These are phyloP conservation scores for Auricularia heimuer DNA, from an alignment of 768 basidiomycete species.

Conservation along the genomic window DNA sequence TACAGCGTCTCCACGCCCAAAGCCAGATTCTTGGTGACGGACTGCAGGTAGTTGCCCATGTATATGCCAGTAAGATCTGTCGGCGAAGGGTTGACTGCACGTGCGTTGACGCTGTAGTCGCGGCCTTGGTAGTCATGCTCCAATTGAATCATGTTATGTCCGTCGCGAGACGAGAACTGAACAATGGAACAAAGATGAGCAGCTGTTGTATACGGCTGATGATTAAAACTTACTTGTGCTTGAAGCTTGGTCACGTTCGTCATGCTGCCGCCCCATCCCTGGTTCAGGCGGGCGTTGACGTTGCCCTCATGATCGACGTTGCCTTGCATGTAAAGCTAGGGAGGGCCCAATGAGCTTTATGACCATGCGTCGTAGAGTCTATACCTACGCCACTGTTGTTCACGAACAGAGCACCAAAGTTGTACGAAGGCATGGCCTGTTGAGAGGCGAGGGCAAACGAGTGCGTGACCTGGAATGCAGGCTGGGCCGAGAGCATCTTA, in stretches of 20 bases:
- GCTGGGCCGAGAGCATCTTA: constrained; percentile 84
- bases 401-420: constrained; percentile 89
- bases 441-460: constrained; percentile 87
- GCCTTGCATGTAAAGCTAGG: constrained; percentile 84
- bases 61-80: constrained; percentile 85
- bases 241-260: constrained; percentile 76
- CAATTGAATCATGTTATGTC: constrained; percentile 84
- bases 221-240: constrained; percentile 53
- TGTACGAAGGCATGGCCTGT: constrained; percentile 77
- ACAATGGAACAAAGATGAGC: constrained; percentile 4
- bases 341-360: not conserved
- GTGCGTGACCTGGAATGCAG: constrained; percentile 98
- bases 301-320: constrained; percentile 90
- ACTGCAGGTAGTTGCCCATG: constrained; percentile 86
- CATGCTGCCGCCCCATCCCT: constrained; percentile 59
- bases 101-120: constrained; percentile 79
- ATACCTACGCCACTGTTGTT: constrained; percentile 53
- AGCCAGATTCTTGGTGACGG: constrained; percentile 81
- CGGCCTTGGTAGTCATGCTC: constrained; percentile 90
- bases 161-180: constrained; percentile 64
- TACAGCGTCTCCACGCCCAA: constrained; percentile 77
- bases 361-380: not conserved
- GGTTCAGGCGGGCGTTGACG: constrained; percentile 79
- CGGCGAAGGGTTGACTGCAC: constrained; percentile 86
- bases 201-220: not conserved